These are phyloP conservation scores for Conticribra weissflogii DNA, from an alignment of 108 stramenopile genomes.

Conservation along the genomic window DNA sequence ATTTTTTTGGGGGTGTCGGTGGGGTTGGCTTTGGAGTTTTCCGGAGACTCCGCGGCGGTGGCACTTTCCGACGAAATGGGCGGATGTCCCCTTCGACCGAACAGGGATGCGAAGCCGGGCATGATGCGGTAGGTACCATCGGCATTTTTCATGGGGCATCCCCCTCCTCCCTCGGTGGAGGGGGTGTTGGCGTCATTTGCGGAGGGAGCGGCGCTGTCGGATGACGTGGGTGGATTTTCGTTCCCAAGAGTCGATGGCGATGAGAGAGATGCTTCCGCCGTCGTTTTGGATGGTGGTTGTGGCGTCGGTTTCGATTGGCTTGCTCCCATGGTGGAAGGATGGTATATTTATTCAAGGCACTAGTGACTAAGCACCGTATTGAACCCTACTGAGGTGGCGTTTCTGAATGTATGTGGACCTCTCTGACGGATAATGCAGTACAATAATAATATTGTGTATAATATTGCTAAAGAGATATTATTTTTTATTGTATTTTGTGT, in stretches of 20 bases:
- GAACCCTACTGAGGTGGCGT: no score
- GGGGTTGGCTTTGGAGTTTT: background rate
- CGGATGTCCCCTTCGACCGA: constrained; percentile 23
- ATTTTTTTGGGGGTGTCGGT: background rate
- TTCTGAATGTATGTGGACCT: no score
- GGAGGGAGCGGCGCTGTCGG: background rate
- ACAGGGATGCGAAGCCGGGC: constrained; percentile 42
- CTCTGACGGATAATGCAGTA: no score
- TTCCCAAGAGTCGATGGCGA: background rate
- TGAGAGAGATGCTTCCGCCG: background rate
- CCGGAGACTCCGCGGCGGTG: constrained; percentile 7
- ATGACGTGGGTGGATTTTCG: background rate
- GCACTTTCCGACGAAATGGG: constrained; percentile 13
- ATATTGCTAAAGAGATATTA: no score
- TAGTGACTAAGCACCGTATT: no score
- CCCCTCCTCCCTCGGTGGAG: constrained; percentile 14
- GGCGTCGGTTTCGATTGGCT: constrained; percentile 38
- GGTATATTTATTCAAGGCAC: background rate
- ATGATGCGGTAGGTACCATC: constrained; percentile 46
- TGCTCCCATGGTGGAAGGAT: constrained; percentile 39
- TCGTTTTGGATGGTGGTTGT: constrained; percentile 2
- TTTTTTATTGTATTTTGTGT: no score
- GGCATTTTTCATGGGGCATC: constrained; percentile 50
- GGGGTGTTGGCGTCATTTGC: background rate
- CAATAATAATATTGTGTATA: no score